phyloP scores from a whole-genome alignment of 2,329 filamentous ascomycete genomes.

The Sporothrix dimorphospora region DNA sequence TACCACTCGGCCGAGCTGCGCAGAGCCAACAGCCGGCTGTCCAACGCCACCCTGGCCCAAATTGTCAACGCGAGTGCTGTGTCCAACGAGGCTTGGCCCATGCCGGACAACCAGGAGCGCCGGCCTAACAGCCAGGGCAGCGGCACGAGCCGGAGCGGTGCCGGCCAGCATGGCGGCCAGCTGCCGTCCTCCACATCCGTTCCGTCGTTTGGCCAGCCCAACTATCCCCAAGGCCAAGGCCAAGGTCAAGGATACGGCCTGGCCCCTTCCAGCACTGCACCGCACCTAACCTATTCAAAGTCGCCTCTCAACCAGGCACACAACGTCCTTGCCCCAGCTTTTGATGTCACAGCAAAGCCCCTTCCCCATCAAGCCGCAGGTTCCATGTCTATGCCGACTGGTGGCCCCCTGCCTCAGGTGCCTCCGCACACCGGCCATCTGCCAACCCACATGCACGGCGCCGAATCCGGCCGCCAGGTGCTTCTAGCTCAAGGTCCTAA shows the following conservation, averaged over 20 bases:
- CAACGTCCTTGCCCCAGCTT: slow-evolving; percentile 32
- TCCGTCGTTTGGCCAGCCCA: slow-evolving; percentile 2
- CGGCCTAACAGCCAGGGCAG: slow-evolving; percentile 26
- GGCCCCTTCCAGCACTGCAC: slow-evolving; percentile 45
- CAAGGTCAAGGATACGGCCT: slow-evolving; percentile 37
- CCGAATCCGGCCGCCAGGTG: slow-evolving; percentile 25
- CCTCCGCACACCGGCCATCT: slow-evolving; percentile 25
- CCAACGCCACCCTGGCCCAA: slow-evolving; percentile 77
- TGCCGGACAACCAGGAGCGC: slow-evolving; percentile 15
- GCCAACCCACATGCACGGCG: slow-evolving; percentile 25
- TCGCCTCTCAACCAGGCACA: slow-evolving; percentile 49
- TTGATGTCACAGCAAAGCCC: slow-evolving; percentile 15
- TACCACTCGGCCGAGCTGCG: slow-evolving; percentile 77
- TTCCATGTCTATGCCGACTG: neutral
- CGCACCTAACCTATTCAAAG: slow-evolving; percentile 40
- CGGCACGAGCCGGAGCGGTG: neutral
- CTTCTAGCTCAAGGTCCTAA: slow-evolving; percentile 33
- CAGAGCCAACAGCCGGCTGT: slow-evolving; percentile 81
- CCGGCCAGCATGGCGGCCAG: neutral
- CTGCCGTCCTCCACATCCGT: slow-evolving; percentile 24
- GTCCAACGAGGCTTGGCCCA: neutral
- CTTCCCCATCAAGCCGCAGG: slow-evolving; percentile 7
- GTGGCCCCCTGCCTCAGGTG: slow-evolving; percentile 15
- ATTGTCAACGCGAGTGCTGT: slow-evolving; percentile 69
- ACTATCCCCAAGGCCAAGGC: neutral